These are phyloP conservation scores for Macrolepiota albuminosa DNA, from an alignment of 768 basidiomycete genomes.

Conservation along the genomic window DNA sequence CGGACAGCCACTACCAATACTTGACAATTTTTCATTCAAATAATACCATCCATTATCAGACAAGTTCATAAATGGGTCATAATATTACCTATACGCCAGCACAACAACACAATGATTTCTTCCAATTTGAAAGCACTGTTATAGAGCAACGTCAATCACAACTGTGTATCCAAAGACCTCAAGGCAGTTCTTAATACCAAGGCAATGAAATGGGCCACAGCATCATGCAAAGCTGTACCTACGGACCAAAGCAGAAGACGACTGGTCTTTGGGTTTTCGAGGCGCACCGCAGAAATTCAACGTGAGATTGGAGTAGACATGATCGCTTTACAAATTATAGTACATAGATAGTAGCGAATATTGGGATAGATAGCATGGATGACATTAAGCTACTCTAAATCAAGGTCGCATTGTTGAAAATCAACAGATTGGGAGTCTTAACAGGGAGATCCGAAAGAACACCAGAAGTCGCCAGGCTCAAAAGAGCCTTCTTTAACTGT, in stretches of 20 bases:
- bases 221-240: too few species aligned
- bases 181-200: too few species aligned
- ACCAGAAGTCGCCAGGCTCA: conserved; percentile 51
- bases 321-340: conserved; percentile 3
- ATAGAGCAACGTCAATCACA: not conserved
- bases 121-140: not conserved
- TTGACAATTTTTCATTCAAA: too few species aligned
- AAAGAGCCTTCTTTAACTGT: conserved; percentile 73
- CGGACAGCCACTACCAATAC: not conserved
- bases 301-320: not conserved
- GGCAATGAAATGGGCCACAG: too few species aligned
- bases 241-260: too few species aligned
- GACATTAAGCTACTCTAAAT: conserved; percentile 9
- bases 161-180: too few species aligned
- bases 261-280: not conserved
- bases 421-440: conserved; percentile 64
- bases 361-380: conserved; percentile 1
- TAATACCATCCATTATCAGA: too few species aligned
- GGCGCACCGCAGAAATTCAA: not conserved
- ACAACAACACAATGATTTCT: too few species aligned
- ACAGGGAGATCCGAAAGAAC: conserved; percentile 45
- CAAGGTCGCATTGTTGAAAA: conserved; percentile 75
- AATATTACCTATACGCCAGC: too few species aligned
- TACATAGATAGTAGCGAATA: conserved; percentile 3
- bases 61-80: too few species aligned